Evolutionary conservation across 2,329 filamentous ascomycete species (phyloP), one percentile per base, ranked within the genome.

Genomic region (Cladosporium sp.): DNA sequence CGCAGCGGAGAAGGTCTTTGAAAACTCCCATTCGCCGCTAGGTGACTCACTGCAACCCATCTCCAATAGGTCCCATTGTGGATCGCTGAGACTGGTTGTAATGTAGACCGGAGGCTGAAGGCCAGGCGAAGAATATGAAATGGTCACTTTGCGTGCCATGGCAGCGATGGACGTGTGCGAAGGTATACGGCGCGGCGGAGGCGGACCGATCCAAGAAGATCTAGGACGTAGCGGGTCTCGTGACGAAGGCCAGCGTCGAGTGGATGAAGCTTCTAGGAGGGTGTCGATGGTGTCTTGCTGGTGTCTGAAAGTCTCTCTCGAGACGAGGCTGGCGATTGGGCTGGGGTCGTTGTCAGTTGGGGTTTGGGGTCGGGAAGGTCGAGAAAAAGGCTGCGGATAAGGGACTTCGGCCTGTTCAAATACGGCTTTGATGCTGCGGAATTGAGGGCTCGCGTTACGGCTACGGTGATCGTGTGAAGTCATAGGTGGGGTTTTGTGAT

Each of bases 41-140:
- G 80, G 77, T 28, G 75, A 74, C 3, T 75, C 75, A 5, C 69
- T 64, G 58, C 72, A 77, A 9, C 81, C 71, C 87, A 91, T 89
- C 73, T 90, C 85, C 47, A 82, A 74, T 1, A 82, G 80, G 39
- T 82, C 70, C 89, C 89, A 92, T 76, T 80, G 75, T 17, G 86
- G 85, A 25, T 82, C 73, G 19, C 85, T 85, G 66, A 91, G 87
- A 20, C 83, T 84, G 15, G 87, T 88, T 10, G 86, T 86, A 6
- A 92, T 75, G 66, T 81, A 91, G 54, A 92, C 78, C 3, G 89
- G 89, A 53, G 88, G 85, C 57, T 80, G 74, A 1, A 83, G 78
- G 55, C 83, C 85, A 2, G 80, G 73, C 61, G 81, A 82, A 55
- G 77, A 76, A 74, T 84, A 90, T 57, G 78, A 82, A 66, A 92